phyloP scores from a whole-genome alignment of 768 basidiomycete genomes.

The Naganishia antarctica region DNA sequence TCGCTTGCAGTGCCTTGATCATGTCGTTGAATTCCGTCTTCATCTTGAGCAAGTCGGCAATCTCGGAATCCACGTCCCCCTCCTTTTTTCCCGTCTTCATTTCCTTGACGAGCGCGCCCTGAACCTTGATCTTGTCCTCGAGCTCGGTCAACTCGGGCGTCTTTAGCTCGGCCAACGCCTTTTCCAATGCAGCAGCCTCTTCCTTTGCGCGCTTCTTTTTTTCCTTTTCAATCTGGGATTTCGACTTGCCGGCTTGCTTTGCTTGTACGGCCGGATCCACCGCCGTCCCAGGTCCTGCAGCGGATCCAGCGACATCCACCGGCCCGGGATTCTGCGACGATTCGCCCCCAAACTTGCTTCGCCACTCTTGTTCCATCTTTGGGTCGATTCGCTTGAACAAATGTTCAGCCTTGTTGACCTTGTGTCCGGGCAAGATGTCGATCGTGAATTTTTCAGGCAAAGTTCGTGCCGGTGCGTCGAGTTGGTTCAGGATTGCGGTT shows the following conservation, averaged over 20 bases:
- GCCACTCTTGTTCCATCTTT: conserved; percentile 77
- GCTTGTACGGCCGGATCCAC: conserved; percentile 36
- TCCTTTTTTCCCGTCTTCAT: conserved; percentile 57
- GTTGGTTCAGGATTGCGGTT: conserved; percentile 70
- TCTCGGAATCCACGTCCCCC: conserved; percentile 43
- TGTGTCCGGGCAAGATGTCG: conserved; percentile 83
- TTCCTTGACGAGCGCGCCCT: conserved; percentile 67
- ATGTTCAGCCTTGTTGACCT: conserved; percentile 76
- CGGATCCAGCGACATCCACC: conserved; percentile 50
- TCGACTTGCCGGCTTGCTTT: conserved; percentile 40
- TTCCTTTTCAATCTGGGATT: conserved; percentile 54
- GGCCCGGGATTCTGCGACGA: conserved; percentile 41
- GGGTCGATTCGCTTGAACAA: conserved; percentile 93
- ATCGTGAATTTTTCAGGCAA: conserved; percentile 66
- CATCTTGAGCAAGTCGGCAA: conserved; percentile 45
- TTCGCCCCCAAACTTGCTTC: conserved; percentile 69
- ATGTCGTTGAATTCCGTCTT: conserved; percentile 37
- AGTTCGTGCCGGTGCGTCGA: conserved; percentile 79
- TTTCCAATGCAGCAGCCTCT: conserved; percentile 51
- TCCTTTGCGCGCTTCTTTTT: conserved; percentile 54
- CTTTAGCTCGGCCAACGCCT: conserved; percentile 53
- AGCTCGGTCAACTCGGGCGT: conserved; percentile 66
- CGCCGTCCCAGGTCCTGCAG: conserved; percentile 50
- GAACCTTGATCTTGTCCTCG: conserved; percentile 68
- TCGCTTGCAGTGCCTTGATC: conserved; percentile 29